A percentile compares a stretch with the other conserved stretches of the same genome.
Evolutionary conservation across 331 rosid genomes (phyloP).

Genomic region (Ulmus americana): DNA sequence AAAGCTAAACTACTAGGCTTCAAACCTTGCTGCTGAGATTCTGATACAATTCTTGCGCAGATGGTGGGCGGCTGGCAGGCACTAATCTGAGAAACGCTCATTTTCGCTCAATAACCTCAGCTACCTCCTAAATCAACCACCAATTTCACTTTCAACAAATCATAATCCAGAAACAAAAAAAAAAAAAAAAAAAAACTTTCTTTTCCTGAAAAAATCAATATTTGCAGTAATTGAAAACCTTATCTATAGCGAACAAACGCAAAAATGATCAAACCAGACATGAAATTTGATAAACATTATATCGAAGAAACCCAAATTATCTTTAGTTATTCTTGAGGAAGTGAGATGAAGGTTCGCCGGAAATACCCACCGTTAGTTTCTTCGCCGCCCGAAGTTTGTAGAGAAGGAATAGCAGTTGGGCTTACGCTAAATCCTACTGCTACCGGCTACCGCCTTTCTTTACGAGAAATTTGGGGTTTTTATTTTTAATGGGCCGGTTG

Average conservation of each 20-base stretch:
- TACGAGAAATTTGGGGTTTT: not conserved
- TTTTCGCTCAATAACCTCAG: not conserved
- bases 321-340: not conserved
- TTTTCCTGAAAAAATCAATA: not conserved
- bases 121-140: too few relatives aligned
- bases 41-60: not conserved
- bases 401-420: not conserved
- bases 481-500: not conserved
- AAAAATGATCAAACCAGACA: not conserved
- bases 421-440: not conserved
- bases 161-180: not conserved
- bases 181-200: not conserved
- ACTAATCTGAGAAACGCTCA: slow-evolving; percentile 14
- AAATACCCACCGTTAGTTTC: not conserved
- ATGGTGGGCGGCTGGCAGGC: slow-evolving; percentile 2
- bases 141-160: not conserved
- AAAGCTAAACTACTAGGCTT: slow-evolving; percentile 1
- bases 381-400: not conserved
- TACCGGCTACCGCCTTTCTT: not conserved
- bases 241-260: not conserved
- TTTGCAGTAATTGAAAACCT: not conserved
- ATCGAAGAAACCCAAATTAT: not conserved
- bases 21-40: not conserved
- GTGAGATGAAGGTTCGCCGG: not conserved
- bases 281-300: not conserved